A percentile compares a stretch with the other conserved stretches of the same genome.
These are phyloP conservation scores for Alternaria tenuissima DNA, from an alignment of 2,329 filamentous ascomycete species.

Conservation along the genomic window DNA sequence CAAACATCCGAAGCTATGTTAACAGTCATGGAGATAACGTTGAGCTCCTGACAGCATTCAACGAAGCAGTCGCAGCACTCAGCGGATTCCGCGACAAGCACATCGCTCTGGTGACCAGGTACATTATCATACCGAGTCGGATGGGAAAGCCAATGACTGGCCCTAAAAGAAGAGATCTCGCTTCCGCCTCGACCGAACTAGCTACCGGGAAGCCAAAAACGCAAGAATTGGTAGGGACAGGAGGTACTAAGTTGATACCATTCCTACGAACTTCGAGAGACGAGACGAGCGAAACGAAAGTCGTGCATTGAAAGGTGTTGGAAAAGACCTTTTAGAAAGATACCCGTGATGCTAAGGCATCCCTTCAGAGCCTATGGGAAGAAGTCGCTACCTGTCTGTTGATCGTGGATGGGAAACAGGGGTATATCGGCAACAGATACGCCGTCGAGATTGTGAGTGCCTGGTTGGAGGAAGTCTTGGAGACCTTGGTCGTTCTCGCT, in stretches of 20 bases:
- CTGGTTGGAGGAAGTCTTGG: conserved; percentile 44
- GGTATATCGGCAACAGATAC: conserved; percentile 44
- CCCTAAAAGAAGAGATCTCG: conserved; percentile 51
- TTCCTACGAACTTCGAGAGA: conserved; percentile 63
- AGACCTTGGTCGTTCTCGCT: conserved; percentile 43
- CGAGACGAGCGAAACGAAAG: conserved; percentile 56
- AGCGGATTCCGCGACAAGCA: conserved; percentile 60
- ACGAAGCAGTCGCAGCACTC: conserved; percentile 56
- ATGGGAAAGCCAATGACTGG: conserved; percentile 32
- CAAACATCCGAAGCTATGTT: conserved; percentile 58
- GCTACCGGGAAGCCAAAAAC: conserved; percentile 42
- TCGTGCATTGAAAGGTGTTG: conserved; percentile 13
- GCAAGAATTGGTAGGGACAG: conserved; percentile 58
- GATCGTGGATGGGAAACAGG: conserved; percentile 43
- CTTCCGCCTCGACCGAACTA: conserved; percentile 55
- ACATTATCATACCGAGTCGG: conserved; percentile 58
- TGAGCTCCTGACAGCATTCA: conserved; percentile 55
- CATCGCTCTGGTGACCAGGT: conserved; percentile 62
- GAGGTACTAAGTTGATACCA: conserved; percentile 62
- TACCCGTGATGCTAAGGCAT: neutral
- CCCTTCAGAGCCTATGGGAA: conserved; percentile 2
- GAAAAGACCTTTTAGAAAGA: neutral
- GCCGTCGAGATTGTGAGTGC: conserved; percentile 39
- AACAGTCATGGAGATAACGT: conserved; percentile 39
- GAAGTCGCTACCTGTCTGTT: conserved; percentile 27